Base-by-base conservation (phyloP, 495 filamentous ascomycete genomes). In the Penicillium bialowiezense region DNA sequence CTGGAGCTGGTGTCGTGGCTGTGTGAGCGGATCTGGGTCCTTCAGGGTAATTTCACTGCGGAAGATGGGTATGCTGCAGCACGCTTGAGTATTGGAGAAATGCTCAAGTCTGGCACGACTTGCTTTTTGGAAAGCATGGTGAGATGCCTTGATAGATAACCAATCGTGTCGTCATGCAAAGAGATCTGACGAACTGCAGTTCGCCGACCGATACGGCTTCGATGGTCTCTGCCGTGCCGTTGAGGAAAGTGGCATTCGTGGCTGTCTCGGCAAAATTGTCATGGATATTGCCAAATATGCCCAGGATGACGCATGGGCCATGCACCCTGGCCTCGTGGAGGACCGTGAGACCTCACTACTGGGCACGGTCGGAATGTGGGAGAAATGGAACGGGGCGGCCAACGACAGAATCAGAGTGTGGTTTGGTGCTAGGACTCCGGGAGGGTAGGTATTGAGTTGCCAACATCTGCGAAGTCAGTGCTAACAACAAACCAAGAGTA, bases 121-220 rank as follows among this genome's bases (percentile, higher is more conserved):
- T 76, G 72, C 52, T 78, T 78, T 50, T 51, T 78, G 31, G 75
- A 78, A 54, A 69, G 69, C 41, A 77, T 78, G 75, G 68, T 71
- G 31, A 4, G 21, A 56, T 54, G 41, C n/a, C n/a, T n/a, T n/a
- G n/a, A n/a, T n/a, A n/a, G n/a, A n/a, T n/a, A n/a, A n/a, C n/a
- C n/a, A n/a, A n/a, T n/a, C n/a, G n/a, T n/a, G n/a, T n/a, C n/a
- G n/a, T n/a, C n/a, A n/a, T n/a, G n/a, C n/a, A n/a, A n/a, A n/a
- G n/a, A n/a, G n/a, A n/a, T n/a, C n/a, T n/a, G n/a, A n/a, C n/a
- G n/a, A n/a, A n/a, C n/a, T 18, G n/a, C n/a, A 71, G 68, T 73
- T 78, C 48, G 67, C 73, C 4, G 58, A 74, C 51, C 60, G 70
- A 28, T 72, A 71, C 34, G 74, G 72, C 3, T 73, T 76, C 42